These are phyloP conservation scores for Lunasporangiospora selenospora DNA, from an alignment of 192 early-diverging fungal species.

Conservation along the genomic window DNA sequence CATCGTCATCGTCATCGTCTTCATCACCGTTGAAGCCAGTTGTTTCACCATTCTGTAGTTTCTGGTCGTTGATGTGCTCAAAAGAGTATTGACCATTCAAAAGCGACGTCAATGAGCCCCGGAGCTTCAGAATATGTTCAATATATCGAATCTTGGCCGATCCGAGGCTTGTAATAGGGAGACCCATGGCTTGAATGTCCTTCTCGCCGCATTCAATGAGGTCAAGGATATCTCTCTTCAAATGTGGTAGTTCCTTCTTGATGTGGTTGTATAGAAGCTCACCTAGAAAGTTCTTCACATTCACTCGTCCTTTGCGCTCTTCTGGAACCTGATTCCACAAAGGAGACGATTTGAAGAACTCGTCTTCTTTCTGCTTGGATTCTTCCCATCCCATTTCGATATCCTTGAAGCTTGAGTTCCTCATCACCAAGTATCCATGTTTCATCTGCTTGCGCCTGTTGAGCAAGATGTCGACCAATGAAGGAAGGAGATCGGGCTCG, in stretches of 20 bases:
- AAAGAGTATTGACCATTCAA: conserved; percentile 24
- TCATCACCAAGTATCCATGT: conserved; percentile 39
- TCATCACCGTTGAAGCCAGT: neutral
- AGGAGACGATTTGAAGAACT: conserved; percentile 28
- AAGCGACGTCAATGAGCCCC: conserved; percentile 15
- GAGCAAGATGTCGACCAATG: conserved; percentile 18
- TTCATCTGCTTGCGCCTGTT: conserved; percentile 40
- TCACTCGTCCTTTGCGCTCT: conserved; percentile 22
- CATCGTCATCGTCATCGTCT: neutral
- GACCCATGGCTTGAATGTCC: conserved; percentile 25
- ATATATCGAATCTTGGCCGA: conserved; percentile 23
- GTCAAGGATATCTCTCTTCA: conserved; percentile 24
- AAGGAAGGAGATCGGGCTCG: conserved; percentile 31
- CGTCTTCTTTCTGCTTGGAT: conserved; percentile 13
- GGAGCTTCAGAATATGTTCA: conserved; percentile 21
- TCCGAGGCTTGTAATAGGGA: neutral
- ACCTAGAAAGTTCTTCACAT: conserved; percentile 21
- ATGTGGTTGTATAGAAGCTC: conserved; percentile 26
- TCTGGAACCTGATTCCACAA: conserved; percentile 24
- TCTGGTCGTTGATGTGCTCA: conserved; percentile 19
- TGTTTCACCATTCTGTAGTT: too few relatives aligned
- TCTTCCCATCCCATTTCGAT: conserved; percentile 31
- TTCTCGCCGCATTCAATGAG: conserved; percentile 13
- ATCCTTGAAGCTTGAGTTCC: conserved; percentile 35
- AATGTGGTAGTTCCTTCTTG: conserved; percentile 33